Conservation (phyloP, 1,284 basidiomycete species). For the Ganoderma meredithae region DNA sequence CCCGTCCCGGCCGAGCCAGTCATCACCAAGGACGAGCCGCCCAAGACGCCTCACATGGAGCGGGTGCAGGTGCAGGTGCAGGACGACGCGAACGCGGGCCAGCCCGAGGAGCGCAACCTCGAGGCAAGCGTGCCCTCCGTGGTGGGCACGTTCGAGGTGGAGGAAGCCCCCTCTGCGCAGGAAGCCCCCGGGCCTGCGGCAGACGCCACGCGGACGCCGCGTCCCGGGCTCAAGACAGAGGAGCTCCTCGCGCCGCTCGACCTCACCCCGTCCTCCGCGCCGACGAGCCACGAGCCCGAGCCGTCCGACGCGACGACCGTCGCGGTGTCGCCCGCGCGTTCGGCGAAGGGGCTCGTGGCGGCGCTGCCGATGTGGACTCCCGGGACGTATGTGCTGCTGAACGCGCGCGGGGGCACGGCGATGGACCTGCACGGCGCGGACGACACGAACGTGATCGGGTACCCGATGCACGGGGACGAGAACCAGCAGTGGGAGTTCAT, state of each 20-base stretch:
- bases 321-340: constrained; percentile 12
- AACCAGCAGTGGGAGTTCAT: constrained; percentile 67
- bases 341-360: not conserved
- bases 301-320: constrained; percentile 28
- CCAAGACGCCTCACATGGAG: constrained; percentile 15
- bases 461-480: constrained; percentile 46
- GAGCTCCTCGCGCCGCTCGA: constrained; percentile 22
- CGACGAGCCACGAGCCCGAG: constrained; percentile 17
- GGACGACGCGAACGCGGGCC: constrained; percentile 9
- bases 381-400: constrained; percentile 50
- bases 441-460: constrained; percentile 58
- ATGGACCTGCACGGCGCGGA: constrained; percentile 64
- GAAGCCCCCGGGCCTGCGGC: constrained; percentile 5
- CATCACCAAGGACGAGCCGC: constrained; percentile 16
- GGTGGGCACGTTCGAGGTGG: constrained; percentile 20
- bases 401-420: constrained; percentile 56
- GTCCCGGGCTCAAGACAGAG: constrained; percentile 15
- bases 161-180: not conserved
- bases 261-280: constrained; percentile 10
- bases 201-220: constrained; percentile 12
- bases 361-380: constrained; percentile 33
- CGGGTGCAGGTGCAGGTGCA: constrained; percentile 19
- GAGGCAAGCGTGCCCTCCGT: constrained; percentile 21
- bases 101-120: constrained; percentile 13
- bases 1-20: constrained; percentile 17